phyloP scores from a whole-genome alignment of 192 early-diverging fungal genomes.

The Linnemannia elongata region DNA sequence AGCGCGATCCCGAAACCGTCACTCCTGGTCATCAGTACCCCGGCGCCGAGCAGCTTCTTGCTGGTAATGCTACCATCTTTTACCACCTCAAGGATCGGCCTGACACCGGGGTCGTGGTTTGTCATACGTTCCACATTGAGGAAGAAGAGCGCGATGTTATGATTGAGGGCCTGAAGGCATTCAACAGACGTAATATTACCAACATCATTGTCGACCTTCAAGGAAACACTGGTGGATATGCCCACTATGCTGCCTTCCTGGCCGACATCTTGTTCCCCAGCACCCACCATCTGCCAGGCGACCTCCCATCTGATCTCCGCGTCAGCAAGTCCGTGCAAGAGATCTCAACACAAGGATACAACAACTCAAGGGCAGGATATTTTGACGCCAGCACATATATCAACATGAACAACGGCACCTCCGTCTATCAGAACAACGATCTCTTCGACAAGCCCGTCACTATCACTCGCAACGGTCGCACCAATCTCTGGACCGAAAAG shows the following conservation, averaged over 20 bases:
- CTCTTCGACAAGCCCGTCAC: not conserved
- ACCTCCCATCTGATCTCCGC: conserved; percentile 5
- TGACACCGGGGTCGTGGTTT: conserved; percentile 11
- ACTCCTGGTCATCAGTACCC: too few relatives aligned
- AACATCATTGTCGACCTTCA: conserved; percentile 24
- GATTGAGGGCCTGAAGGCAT: not conserved
- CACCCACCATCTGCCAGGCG: not conserved
- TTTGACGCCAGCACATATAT: not conserved
- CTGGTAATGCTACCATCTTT: not conserved
- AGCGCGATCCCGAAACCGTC: too few relatives aligned
- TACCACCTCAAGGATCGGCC: conserved; percentile 39
- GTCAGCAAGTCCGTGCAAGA: not conserved
- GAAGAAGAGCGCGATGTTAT: not conserved
- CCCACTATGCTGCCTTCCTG: not conserved
- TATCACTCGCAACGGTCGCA: not conserved
- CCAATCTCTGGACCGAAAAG: conserved; percentile 7
- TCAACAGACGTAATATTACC: conserved; percentile 7
- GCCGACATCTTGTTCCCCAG: conserved; percentile 22
- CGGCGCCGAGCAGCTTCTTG: too few relatives aligned
- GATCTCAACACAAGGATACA: not conserved
- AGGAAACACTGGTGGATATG: conserved; percentile 16
- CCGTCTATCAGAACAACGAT: conserved; percentile 6
- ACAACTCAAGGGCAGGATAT: not conserved
- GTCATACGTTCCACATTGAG: not conserved
- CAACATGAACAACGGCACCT: not conserved